These are phyloP conservation scores for Diplodia scrobiculata DNA, from an alignment of 2,329 filamentous ascomycete genomes.

Conservation along the genomic window DNA sequence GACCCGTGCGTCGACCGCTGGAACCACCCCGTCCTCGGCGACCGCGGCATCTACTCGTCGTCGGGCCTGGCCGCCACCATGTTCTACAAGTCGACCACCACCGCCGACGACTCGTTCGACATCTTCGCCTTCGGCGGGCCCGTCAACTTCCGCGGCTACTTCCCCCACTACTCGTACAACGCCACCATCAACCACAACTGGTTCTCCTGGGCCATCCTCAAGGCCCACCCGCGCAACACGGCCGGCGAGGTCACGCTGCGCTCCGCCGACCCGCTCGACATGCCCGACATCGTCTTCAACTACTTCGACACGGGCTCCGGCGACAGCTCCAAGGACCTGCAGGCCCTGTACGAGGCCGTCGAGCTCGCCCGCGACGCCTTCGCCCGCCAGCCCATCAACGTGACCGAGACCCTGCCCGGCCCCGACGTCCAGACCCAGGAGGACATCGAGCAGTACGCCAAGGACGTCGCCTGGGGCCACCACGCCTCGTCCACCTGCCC, in stretches of 20 bases:
- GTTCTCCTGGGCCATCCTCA: slow-evolving; percentile 58
- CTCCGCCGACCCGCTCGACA: slow-evolving; percentile 64
- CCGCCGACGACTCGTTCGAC: slow-evolving; percentile 54
- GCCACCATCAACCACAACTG: slow-evolving; percentile 49
- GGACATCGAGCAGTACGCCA: slow-evolving; percentile 44
- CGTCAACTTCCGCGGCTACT: slow-evolving; percentile 59
- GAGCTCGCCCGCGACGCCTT: slow-evolving; percentile 52
- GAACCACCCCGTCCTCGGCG: slow-evolving; percentile 37
- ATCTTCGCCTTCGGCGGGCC: slow-evolving; percentile 59
- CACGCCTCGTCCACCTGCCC: slow-evolving; percentile 59
- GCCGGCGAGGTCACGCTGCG: slow-evolving; percentile 63
- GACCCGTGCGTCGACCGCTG: slow-evolving; percentile 52
- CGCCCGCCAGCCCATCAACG: slow-evolving; percentile 39
- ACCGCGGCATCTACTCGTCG: slow-evolving; percentile 50
- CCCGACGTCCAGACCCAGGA: slow-evolving; percentile 47
- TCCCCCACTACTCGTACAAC: slow-evolving; percentile 56
- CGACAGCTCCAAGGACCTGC: slow-evolving; percentile 53
- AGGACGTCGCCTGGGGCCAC: slow-evolving; percentile 48
- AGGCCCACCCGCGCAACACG: slow-evolving; percentile 64
- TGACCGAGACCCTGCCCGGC: slow-evolving; percentile 50
- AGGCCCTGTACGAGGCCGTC: slow-evolving; percentile 60
- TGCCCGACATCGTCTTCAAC: slow-evolving; percentile 58
- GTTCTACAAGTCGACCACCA: slow-evolving; percentile 42
- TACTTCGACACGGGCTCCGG: slow-evolving; percentile 50
- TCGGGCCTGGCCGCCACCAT: slow-evolving; percentile 59